Evolutionary conservation across 1,139 yeast species (phyloP), one percentile per base, ranked within the genome.

Genomic region (Insectozyma bohioensis): DNA sequence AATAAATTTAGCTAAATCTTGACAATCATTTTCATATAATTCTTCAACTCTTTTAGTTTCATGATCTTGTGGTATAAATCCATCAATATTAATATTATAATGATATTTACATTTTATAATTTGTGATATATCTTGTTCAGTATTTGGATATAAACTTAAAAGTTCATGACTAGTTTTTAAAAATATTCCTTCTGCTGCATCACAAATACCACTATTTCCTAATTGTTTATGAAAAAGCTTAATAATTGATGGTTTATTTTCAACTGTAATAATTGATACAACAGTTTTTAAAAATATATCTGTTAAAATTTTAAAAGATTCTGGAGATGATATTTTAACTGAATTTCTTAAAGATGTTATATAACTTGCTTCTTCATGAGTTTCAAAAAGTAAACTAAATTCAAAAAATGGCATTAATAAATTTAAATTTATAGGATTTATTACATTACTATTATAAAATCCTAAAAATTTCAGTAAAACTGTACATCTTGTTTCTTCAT

Each of bases 101-200:
- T 86, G 95, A 48, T 82, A 87, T 9, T 86, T 70, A 53, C 98
- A 92, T 41, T 79, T 72, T 14, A 92, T 61, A 20, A 87, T 68
- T 48, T 92, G 97, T 7, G 85, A 63, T 33, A 86, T 56, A 34
- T 88, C 87, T 27, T 68, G 61, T 39, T 82, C 80, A 15, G 39
- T 37, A 5, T 26, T 11, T 48, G 73, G 61, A 6, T 69, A 61
- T 17, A 72, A 58, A 1, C 61, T 49, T 5, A 78, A 60, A 16
- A 87, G 58, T 12, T 66, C 66, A 45, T 87, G 83, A 1, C 82
- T 64, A 27, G 84, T 58, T 19, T 67, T 67, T 28, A 92, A 61
- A 42, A 88, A 80, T 4, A 67, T 54, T 0, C 95, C 94, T 24
- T 70, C 55, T 0, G 81, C 72, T 6, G 77, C 58, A 35, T 78